Evolutionary conservation across 108 stramenopile genomes (phyloP).

Genomic region (Schizochytrium sp.): DNA sequence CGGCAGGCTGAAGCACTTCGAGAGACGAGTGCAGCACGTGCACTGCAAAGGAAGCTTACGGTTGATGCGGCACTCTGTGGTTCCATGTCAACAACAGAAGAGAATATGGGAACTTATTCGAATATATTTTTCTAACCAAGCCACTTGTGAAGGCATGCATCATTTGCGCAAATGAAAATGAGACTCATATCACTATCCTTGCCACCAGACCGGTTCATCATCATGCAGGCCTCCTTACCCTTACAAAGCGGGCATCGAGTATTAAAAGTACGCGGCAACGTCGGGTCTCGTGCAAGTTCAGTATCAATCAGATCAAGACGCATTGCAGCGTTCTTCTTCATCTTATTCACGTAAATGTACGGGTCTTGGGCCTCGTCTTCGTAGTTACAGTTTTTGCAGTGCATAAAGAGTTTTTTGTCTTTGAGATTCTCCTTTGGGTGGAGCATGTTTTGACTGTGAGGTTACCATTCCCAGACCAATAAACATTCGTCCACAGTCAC

Average conservation of each 20-base stretch:
- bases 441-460: slow-evolving; percentile 22
- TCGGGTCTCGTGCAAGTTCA: slow-evolving; percentile 42
- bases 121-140: slow-evolving; percentile 7
- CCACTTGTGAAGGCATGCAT: slow-evolving; percentile 58
- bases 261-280: slow-evolving; percentile 49
- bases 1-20: slow-evolving; percentile 22
- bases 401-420: not conserved
- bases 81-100: not conserved
- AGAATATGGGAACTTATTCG: not conserved
- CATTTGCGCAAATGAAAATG: slow-evolving; percentile 34
- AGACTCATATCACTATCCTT: slow-evolving; percentile 44
- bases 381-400: slow-evolving; percentile 57
- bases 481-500: not conserved
- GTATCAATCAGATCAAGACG: slow-evolving; percentile 52
- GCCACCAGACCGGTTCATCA: slow-evolving; percentile 54
- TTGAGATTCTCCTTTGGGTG: slow-evolving; percentile 18
- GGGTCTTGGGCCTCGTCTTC: slow-evolving; percentile 16
- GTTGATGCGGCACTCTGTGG: not conserved
- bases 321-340: slow-evolving; percentile 53
- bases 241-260: slow-evolving; percentile 52
- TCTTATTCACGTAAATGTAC: slow-evolving; percentile 40
- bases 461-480: not conserved
- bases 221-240: slow-evolving; percentile 45
- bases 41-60: not conserved
- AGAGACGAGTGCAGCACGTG: not conserved